Evolutionary conservation across 257 asterid species (phyloP).

Genomic region (Solanum pimpinellifolium): DNA sequence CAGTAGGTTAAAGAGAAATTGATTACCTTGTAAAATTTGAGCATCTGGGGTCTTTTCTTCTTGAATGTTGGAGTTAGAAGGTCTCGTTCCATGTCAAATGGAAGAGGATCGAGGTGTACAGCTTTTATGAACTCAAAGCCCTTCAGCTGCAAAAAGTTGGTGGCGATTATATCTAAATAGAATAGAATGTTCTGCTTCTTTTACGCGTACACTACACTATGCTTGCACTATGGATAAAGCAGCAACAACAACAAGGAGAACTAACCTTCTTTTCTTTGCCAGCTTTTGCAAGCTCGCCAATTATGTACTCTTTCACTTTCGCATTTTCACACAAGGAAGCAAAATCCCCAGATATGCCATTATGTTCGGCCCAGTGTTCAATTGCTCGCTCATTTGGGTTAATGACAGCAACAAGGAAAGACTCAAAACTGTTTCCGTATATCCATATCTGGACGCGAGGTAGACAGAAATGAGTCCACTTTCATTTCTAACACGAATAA

Average conservation of each 20-base stretch:
- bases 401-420: slow-evolving; percentile 68
- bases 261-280: slow-evolving; percentile 77
- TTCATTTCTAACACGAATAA: background rate
- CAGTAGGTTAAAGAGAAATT: background rate
- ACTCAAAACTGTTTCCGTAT: slow-evolving; percentile 92
- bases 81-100: slow-evolving; percentile 90
- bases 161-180: background rate
- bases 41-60: slow-evolving; percentile 88
- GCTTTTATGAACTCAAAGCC: slow-evolving; percentile 81
- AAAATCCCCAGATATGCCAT: slow-evolving; percentile 56
- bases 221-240: background rate
- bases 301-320: slow-evolving; percentile 45
- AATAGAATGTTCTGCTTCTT: background rate
- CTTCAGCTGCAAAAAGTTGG: slow-evolving; percentile 52
- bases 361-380: slow-evolving; percentile 69
- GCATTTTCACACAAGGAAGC: slow-evolving; percentile 48
- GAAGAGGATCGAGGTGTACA: slow-evolving; percentile 85
- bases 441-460: slow-evolving; percentile 64
- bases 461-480: background rate
- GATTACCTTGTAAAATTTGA: slow-evolving; percentile 74
- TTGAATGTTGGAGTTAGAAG: slow-evolving; percentile 92
- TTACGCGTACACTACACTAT: background rate
- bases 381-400: slow-evolving; percentile 59
- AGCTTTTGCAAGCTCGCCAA: slow-evolving; percentile 58
- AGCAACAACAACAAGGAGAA: background rate